phyloP scores from a whole-genome alignment of 768 basidiomycete genomes.

The Clathrus columnatus region DNA sequence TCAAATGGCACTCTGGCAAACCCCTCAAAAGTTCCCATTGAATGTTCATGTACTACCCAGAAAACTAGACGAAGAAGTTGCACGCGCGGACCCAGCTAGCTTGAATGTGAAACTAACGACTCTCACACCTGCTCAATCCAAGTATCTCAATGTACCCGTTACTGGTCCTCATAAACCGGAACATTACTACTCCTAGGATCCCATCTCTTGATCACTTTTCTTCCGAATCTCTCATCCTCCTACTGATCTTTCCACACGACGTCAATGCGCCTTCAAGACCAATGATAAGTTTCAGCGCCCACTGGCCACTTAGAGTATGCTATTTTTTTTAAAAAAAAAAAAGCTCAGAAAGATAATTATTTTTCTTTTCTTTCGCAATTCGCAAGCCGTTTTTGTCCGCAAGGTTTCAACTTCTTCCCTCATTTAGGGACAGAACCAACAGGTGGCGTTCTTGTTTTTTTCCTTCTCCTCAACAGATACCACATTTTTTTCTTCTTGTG shows the following conservation, averaged over 20 bases:
- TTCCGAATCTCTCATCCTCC: not conserved
- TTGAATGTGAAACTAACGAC: slow-evolving; percentile 91
- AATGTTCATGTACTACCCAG: slow-evolving; percentile 99
- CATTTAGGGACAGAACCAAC: too few relatives aligned
- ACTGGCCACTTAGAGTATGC: not conserved
- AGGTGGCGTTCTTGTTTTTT: too few relatives aligned
- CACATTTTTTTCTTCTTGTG: too few relatives aligned
- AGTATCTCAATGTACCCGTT: slow-evolving; percentile 85
- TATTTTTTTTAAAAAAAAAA: too few relatives aligned
- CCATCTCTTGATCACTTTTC: not conserved
- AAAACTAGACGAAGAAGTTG: slow-evolving; percentile 98
- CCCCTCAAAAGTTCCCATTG: slow-evolving; percentile 83
- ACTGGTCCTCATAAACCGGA: slow-evolving; percentile 71
- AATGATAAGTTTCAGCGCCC: slow-evolving; percentile 6
- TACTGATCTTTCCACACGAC: not conserved
- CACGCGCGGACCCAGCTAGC: slow-evolving; percentile 86
- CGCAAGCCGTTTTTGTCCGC: not conserved
- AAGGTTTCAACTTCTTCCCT: not conserved
- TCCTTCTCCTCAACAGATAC: too few relatives aligned
- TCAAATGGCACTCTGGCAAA: slow-evolving; percentile 97
- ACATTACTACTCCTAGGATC: slow-evolving; percentile 56
- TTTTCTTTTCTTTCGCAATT: not conserved
- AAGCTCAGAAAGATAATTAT: not conserved
- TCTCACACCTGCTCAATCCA: slow-evolving; percentile 63
- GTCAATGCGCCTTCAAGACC: slow-evolving; percentile 13